Percentiles rank a stretch among this genome's conserved stretches.
These are phyloP conservation scores for Dactylellina haptotyla DNA, from an alignment of 2,329 filamentous ascomycete species.

Conservation along the genomic window DNA sequence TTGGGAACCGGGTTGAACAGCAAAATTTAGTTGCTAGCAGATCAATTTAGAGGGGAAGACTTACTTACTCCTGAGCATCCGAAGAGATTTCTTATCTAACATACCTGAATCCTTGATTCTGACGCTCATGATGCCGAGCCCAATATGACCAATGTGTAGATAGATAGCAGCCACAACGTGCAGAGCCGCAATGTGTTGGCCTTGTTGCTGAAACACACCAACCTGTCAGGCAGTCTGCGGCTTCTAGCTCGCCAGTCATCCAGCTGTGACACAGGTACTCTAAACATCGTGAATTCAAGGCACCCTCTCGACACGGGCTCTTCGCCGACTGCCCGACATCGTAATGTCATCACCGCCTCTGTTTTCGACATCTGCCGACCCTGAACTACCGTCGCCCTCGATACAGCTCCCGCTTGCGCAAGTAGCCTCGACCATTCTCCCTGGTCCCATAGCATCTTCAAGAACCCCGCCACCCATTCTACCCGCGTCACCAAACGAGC, in stretches of 20 bases:
- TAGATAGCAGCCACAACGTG: too few species aligned
- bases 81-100: too few species aligned
- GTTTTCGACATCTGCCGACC: constrained; percentile 44
- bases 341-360: constrained; percentile 39
- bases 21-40: background rate
- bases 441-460: background rate
- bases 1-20: background rate
- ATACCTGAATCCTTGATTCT: too few species aligned
- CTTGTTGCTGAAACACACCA: too few species aligned
- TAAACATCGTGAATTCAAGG: background rate
- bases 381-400: constrained; percentile 38
- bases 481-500: constrained; percentile 32
- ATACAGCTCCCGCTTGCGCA: constrained; percentile 33
- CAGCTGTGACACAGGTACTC: too few species aligned
- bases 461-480: constrained; percentile 6
- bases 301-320: background rate
- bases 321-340: background rate
- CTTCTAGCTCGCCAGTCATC: too few species aligned
- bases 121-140: too few species aligned
- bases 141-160: too few species aligned
- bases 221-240: too few species aligned
- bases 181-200: too few species aligned
- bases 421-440: constrained; percentile 17
- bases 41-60: too few species aligned
- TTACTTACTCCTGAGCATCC: too few species aligned